A percentile compares a stretch with the other conserved stretches of the same genome.
phyloP scores from a whole-genome alignment of 805 yeast genomes.

The Lipomyces spencermartinsiae region DNA sequence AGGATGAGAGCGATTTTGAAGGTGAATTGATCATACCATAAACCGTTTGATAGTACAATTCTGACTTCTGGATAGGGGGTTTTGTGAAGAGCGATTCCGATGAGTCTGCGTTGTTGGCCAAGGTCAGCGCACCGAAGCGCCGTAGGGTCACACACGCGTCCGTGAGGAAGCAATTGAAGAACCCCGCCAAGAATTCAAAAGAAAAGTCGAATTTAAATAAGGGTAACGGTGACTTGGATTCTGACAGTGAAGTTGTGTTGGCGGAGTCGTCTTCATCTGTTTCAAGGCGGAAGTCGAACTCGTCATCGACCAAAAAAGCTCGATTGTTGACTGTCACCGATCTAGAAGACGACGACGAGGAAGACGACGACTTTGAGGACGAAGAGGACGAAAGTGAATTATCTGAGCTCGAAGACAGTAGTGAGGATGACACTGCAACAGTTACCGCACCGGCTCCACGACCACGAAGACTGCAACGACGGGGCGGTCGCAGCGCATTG shows the following conservation, averaged over 20 bases:
- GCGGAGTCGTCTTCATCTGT: constrained; percentile 2
- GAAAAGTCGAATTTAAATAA: background rate
- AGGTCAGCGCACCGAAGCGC: background rate
- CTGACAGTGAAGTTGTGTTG: background rate
- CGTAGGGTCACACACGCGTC: constrained; percentile 6
- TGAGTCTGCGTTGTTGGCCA: constrained; percentile 20
- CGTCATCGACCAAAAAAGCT: constrained; percentile 3
- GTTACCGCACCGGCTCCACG: background rate
- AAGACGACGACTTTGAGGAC: constrained; percentile 9
- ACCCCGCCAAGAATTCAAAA: background rate
- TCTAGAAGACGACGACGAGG: constrained; percentile 12
- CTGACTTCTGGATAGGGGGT: constrained; percentile 8
- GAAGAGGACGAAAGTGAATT: constrained; percentile 13
- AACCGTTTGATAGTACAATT: background rate
- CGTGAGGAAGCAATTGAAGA: background rate
- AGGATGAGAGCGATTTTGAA: constrained; percentile 14
- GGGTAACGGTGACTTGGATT: background rate
- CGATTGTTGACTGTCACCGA: background rate
- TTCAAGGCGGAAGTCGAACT: background rate
- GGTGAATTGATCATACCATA: background rate
- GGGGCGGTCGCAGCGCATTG: constrained; percentile 16
- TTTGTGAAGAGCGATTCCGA: constrained; percentile 27
- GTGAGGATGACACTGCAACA: constrained; percentile 14
- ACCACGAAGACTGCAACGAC: constrained; percentile 12
- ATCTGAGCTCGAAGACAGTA: constrained; percentile 19